Evolutionary conservation across 352 stramenopile genomes (phyloP).

Genomic region (Thalassiosira mediterranea): DNA sequence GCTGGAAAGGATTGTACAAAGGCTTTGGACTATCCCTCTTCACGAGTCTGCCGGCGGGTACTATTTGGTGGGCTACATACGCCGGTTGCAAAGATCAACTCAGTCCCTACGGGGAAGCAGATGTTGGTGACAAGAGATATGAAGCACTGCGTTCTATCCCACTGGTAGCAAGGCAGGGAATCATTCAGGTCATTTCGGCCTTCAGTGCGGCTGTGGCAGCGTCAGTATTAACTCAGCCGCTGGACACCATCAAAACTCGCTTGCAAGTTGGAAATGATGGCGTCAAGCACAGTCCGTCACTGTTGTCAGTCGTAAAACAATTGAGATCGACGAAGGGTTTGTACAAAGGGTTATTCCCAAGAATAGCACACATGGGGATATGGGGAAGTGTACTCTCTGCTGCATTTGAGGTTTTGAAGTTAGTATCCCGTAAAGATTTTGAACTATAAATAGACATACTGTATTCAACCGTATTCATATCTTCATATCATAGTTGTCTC

Average conservation of each 20-base stretch:
- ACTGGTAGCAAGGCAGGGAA: constrained; percentile 15
- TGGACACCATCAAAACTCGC: constrained; percentile 60
- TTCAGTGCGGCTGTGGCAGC: constrained; percentile 49
- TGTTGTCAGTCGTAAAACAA: constrained; percentile 45
- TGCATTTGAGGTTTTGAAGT: constrained; percentile 55
- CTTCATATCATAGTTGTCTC: neutral
- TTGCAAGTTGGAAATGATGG: constrained; percentile 40
- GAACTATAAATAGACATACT: neutral
- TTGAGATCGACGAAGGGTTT: constrained; percentile 38
- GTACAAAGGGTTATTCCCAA: constrained; percentile 48
- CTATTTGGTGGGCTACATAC: constrained; percentile 61
- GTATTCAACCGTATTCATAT: neutral
- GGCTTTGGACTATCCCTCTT: constrained; percentile 62
- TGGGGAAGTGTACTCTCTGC: constrained; percentile 55
- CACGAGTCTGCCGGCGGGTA: constrained; percentile 51
- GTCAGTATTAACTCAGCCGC: constrained; percentile 50
- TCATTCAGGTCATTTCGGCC: constrained; percentile 47
- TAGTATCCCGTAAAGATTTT: constrained; percentile 56
- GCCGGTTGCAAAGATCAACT: constrained; percentile 42
- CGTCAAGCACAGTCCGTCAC: constrained; percentile 3
- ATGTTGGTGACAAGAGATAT: constrained; percentile 4
- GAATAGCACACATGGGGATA: constrained; percentile 56
- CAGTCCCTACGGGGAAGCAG: constrained; percentile 1
- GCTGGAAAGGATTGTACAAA: constrained; percentile 47
- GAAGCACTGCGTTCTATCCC: constrained; percentile 4